Conservation (phyloP, 2,329 filamentous ascomycete species). For the Cladophialophora exuberans region DNA sequence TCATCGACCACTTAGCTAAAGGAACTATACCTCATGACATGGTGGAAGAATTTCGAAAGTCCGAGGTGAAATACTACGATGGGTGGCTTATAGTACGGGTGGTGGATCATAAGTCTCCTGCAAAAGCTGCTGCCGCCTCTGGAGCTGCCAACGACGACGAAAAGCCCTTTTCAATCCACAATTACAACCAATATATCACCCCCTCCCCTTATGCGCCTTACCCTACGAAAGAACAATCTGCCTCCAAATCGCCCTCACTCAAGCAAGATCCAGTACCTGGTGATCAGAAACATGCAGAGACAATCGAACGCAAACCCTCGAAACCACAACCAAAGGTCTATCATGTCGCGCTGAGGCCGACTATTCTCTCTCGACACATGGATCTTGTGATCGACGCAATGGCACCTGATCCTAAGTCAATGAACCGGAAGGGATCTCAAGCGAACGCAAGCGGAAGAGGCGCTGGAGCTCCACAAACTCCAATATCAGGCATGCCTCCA, state of each 20-base stretch:
- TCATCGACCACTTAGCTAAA: slow-evolving; percentile 74
- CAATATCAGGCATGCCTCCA: slow-evolving; percentile 61
- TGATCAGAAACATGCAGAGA: slow-evolving; percentile 22
- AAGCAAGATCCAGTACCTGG: slow-evolving; percentile 28
- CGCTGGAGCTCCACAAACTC: slow-evolving; percentile 65
- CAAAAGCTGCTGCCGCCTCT: slow-evolving; percentile 61
- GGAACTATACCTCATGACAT: slow-evolving; percentile 89
- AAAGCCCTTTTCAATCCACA: slow-evolving; percentile 83
- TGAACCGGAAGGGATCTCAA: slow-evolving; percentile 51
- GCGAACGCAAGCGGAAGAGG: slow-evolving; percentile 46
- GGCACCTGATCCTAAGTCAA: slow-evolving; percentile 64
- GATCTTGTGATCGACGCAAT: slow-evolving; percentile 77
- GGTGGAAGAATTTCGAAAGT: slow-evolving; percentile 72
- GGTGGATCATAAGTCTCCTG: slow-evolving; percentile 78
- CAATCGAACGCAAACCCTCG: slow-evolving; percentile 25
- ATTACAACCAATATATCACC: slow-evolving; percentile 86
- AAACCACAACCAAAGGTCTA: slow-evolving; percentile 61
- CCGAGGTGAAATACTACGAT: slow-evolving; percentile 83
- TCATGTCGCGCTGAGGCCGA: slow-evolving; percentile 85
- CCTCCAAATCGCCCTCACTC: slow-evolving; percentile 28
- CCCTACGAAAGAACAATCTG: slow-evolving; percentile 56
- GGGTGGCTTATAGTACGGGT: slow-evolving; percentile 91
- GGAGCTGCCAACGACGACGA: slow-evolving; percentile 63
- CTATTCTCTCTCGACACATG: slow-evolving; percentile 70
- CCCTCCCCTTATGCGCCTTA: slow-evolving; percentile 84